Base-by-base conservation (phyloP, 495 filamentous ascomycete genomes). In the Aspergillus incahuasiensis region DNA sequence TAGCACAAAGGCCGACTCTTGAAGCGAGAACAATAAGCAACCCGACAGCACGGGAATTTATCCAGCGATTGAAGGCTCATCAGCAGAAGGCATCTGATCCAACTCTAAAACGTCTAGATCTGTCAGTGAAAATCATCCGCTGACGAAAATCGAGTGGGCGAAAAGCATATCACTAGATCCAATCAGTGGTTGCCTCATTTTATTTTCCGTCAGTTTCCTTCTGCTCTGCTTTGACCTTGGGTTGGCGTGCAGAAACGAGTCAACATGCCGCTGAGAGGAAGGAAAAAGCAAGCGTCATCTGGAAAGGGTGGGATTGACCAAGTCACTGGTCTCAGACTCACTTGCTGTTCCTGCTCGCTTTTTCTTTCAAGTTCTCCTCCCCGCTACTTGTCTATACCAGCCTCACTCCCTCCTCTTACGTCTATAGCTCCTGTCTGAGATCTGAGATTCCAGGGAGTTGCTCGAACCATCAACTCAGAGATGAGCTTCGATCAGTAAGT, bases 401-500 rank as follows among this genome's bases (percentile, higher is more conserved):
- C 35, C 41, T 18, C 22, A 41, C 34, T 24, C 44, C 16, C 44
- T 20, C 16, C 20, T 47, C 30, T 24, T 32, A 35, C 32, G 41
- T 16, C 35, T 56, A 44, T 44, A 6, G 38, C 48, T 38, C 8
- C 2, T 12, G 13, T 47, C 20, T 24, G 34, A 43, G 41, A 49
- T 16, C 45, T 56, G 54, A 50, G 11, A 38, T 56, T 45, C 39
- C 47, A 25, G 46, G 35, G 6, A 49, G 28, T 50, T 50, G 22
- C 34, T 38, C 28, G 28, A 49, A 32, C 34, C 42, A 34, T 48
- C 55, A 45, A 40, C 16, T 46, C 34, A 21, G 58, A 32, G 47
- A 66, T 66, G 63, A 66, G 61, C 49, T 58, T 63, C 55, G 57
- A 65, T 56, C 58, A 59, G 63, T 64, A 60, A 59, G 62, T 54